phyloP scores from a whole-genome alignment of 1,284 basidiomycete genomes.

The Boletus sp. region DNA sequence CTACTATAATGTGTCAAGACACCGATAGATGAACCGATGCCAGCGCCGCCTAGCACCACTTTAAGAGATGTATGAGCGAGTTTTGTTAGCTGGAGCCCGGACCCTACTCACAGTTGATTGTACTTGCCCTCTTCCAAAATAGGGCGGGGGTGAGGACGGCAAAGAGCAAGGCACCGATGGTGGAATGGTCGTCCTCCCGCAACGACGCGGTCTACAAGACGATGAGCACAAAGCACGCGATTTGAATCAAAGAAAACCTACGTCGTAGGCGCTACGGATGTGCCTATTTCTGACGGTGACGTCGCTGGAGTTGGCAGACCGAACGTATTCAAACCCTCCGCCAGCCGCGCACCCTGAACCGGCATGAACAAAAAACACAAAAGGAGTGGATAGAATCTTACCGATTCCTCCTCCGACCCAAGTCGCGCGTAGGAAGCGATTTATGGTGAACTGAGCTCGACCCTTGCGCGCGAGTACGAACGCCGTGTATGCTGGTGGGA shows the following conservation, averaged over 20 bases:
- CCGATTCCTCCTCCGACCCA: constrained; percentile 66
- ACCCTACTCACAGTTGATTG: constrained; percentile 50
- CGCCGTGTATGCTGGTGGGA: constrained; percentile 56
- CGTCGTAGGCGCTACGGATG: constrained; percentile 53
- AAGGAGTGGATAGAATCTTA: not conserved
- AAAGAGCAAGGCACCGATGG: constrained; percentile 62
- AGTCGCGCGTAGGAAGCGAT: constrained; percentile 62
- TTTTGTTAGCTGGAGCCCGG: not conserved
- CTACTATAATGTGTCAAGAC: constrained; percentile 54
- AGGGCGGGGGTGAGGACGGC: constrained; percentile 63
- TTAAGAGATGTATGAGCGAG: not conserved
- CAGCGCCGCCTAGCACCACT: constrained; percentile 71
- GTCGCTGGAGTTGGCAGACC: constrained; percentile 42
- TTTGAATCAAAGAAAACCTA: constrained; percentile 29
- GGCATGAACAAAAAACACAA: not conserved
- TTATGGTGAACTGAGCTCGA: constrained; percentile 51
- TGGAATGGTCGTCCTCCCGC: constrained; percentile 66
- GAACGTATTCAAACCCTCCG: constrained; percentile 45
- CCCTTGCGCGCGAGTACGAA: constrained; percentile 55
- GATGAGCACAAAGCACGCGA: not conserved
- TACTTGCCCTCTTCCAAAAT: constrained; percentile 62
- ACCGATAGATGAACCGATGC: constrained; percentile 61
- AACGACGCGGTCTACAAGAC: constrained; percentile 49
- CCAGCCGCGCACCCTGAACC: constrained; percentile 38
- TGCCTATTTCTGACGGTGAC: constrained; percentile 41